These are phyloP conservation scores for Simplicillium aogashimaense DNA, from an alignment of 2,329 filamentous ascomycete genomes.

Conservation along the genomic window DNA sequence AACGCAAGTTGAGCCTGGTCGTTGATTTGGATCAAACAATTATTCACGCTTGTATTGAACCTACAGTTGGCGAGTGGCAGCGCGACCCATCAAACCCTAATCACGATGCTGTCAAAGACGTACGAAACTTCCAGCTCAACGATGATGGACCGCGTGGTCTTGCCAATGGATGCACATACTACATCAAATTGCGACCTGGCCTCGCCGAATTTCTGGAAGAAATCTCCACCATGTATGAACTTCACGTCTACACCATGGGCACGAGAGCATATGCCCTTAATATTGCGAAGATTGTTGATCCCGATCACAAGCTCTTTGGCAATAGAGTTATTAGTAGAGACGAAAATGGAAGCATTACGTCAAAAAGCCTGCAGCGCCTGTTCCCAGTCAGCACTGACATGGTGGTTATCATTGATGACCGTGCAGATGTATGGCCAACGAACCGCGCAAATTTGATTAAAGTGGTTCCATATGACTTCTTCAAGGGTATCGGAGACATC, in stretches of 20 bases:
- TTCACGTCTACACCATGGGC: constrained; percentile 99
- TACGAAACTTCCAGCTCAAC: constrained; percentile 76
- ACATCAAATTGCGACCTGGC: constrained; percentile 93
- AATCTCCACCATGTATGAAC: constrained; percentile 74
- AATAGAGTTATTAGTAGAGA: constrained; percentile 94
- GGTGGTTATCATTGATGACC: constrained; percentile 98
- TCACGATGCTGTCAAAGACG: constrained; percentile 80
- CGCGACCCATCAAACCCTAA: constrained; percentile 82
- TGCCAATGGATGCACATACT: constrained; percentile 78
- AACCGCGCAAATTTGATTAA: constrained; percentile 92
- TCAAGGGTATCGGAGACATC: constrained; percentile 95
- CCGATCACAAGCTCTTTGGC: constrained; percentile 78
- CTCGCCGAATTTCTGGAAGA: constrained; percentile 70
- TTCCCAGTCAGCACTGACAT: constrained; percentile 98
- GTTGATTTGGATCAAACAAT: constrained; percentile 98
- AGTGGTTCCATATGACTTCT: constrained; percentile 93
- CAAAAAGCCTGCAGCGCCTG: constrained; percentile 80
- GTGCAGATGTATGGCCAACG: constrained; percentile 86
- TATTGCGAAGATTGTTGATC: constrained; percentile 88
- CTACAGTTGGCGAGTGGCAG: constrained; percentile 94
- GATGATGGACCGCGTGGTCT: constrained; percentile 71
- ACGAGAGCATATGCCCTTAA: constrained; percentile 91
- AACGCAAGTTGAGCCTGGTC: constrained; percentile 81
- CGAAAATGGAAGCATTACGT: constrained; percentile 87
- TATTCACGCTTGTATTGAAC: constrained; percentile 95